phyloP scores from a whole-genome alignment of 768 basidiomycete genomes.

The Leccinum subgranulosum region DNA sequence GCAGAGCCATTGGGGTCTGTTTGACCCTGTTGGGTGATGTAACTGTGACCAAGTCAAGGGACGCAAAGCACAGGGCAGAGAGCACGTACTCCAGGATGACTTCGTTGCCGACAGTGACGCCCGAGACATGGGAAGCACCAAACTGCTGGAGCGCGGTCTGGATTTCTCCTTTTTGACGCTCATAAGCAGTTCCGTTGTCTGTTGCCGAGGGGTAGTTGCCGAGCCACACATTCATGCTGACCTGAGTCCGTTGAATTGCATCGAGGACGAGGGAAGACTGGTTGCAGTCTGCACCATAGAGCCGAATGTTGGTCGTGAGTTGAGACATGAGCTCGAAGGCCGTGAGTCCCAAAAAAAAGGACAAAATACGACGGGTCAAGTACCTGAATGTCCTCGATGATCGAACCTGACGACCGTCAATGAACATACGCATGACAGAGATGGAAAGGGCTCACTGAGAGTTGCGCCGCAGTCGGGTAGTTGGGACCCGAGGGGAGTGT shows the following conservation, averaged over 20 bases:
- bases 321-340: slow-evolving; percentile 70
- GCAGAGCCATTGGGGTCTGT: slow-evolving; percentile 54
- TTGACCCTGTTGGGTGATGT: slow-evolving; percentile 48
- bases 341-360: slow-evolving; percentile 5
- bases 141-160: slow-evolving; percentile 69
- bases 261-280: slow-evolving; percentile 79
- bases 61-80: neutral
- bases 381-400: slow-evolving; percentile 74
- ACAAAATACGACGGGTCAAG: slow-evolving; percentile 8
- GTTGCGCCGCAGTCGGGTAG: slow-evolving; percentile 65
- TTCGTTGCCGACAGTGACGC: slow-evolving; percentile 91
- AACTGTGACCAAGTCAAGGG: slow-evolving; percentile 40
- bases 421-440: neutral
- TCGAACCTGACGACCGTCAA: slow-evolving; percentile 36
- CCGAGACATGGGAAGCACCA: slow-evolving; percentile 71
- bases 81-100: slow-evolving; percentile 69
- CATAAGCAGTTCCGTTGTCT: slow-evolving; percentile 68
- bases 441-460: slow-evolving; percentile 28
- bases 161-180: slow-evolving; percentile 67
- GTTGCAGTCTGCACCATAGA: slow-evolving; percentile 89
- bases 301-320: slow-evolving; percentile 73
- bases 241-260: slow-evolving; percentile 87
- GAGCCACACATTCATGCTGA: slow-evolving; percentile 76
- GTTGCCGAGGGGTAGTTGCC: slow-evolving; percentile 64
- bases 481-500: slow-evolving; percentile 76